Percentiles rank a stretch among this genome's conserved stretches.
Conservation (phyloP, 805 yeast species). For the Komagataella pastoris region DNA sequence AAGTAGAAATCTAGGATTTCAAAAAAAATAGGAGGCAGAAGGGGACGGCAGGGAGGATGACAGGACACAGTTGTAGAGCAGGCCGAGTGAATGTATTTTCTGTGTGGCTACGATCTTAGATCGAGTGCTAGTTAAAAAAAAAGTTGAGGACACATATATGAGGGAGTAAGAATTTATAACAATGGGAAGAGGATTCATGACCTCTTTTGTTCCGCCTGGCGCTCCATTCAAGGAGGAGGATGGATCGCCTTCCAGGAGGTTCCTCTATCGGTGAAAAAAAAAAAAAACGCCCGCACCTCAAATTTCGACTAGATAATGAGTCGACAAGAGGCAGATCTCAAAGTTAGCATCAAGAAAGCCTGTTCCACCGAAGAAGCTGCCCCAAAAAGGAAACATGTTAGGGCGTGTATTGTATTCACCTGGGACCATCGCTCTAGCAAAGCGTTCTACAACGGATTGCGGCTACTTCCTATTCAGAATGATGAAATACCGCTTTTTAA, state of each 20-base stretch:
- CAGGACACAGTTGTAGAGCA: background rate
- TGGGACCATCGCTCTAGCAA: conserved; percentile 88
- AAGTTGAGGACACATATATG: background rate
- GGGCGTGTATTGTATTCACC: conserved; percentile 90
- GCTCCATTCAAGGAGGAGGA: background rate
- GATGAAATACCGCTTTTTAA: conserved; percentile 82
- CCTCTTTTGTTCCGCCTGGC: background rate
- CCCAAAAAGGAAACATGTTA: conserved; percentile 90
- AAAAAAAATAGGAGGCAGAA: background rate
- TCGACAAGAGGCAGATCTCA: conserved; percentile 23
- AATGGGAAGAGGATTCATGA: background rate
- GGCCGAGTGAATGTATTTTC: too few species aligned
- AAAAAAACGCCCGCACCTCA: background rate
- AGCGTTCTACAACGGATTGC: conserved; percentile 76
- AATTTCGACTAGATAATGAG: conserved; percentile 7
- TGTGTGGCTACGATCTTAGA: too few species aligned
- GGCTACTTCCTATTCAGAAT: conserved; percentile 63
- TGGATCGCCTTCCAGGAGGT: background rate
- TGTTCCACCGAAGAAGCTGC: conserved; percentile 78
- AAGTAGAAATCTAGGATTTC: background rate
- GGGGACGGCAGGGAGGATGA: background rate
- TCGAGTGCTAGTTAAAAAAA: too few species aligned
- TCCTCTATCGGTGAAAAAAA: too few species aligned
- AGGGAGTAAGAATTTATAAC: background rate
- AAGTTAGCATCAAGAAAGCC: conserved; percentile 61